Conservation (phyloP, 306 rosid genomes). For the Ochetophila trinervis region DNA sequence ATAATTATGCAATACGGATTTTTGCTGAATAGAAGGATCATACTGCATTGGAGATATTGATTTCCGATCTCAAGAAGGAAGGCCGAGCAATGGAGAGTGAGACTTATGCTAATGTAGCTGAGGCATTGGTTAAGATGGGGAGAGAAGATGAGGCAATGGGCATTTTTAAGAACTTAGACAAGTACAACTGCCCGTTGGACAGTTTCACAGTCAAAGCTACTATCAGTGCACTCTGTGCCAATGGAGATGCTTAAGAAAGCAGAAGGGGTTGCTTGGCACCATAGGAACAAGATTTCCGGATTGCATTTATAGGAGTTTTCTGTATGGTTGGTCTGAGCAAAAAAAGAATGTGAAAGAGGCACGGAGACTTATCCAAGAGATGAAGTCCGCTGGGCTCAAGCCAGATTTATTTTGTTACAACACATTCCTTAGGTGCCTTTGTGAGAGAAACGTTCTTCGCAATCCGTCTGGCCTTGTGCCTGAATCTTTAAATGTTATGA, state of each 20-base stretch:
- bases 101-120: constrained; percentile 60
- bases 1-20: constrained; percentile 56
- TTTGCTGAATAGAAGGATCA: constrained; percentile 72
- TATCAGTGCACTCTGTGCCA: constrained; percentile 61
- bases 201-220: constrained; percentile 60
- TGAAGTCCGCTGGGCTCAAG: constrained; percentile 53
- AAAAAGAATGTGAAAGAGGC: constrained; percentile 81
- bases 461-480: constrained; percentile 90
- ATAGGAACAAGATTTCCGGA: constrained; percentile 59
- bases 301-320: constrained; percentile 60
- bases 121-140: constrained; percentile 55
- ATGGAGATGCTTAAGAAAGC: constrained; percentile 81
- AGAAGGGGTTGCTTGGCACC: constrained; percentile 75
- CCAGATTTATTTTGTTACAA: constrained; percentile 76
- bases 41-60: constrained; percentile 56
- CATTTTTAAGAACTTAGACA: constrained; percentile 71
- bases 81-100: constrained; percentile 60
- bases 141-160: constrained; percentile 81
- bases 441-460: constrained; percentile 54
- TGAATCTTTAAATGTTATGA: constrained; percentile 73
- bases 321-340: constrained; percentile 77
- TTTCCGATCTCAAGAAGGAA: constrained; percentile 59
- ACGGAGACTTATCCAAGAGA: constrained; percentile 67
- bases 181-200: constrained; percentile 56
- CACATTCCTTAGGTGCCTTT: constrained; percentile 72